Conservation (phyloP, 2,329 filamentous ascomycete species). For the Aureobasidium zeae region DNA sequence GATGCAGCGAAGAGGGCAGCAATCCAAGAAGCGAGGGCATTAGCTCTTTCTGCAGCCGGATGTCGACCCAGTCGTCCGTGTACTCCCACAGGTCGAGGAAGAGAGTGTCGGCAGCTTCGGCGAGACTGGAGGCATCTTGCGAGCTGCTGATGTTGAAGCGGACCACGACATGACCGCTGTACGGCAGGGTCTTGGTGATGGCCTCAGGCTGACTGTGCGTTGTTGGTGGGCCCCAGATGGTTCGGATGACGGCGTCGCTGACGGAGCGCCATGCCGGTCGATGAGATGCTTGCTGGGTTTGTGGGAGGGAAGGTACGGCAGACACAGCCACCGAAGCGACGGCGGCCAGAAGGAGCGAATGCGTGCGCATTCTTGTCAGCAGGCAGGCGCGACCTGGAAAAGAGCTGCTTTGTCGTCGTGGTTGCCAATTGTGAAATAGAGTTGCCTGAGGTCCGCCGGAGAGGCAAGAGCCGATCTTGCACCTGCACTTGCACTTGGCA, state of each 20-base stretch:
- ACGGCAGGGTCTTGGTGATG: constrained; percentile 18
- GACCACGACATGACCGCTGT: constrained; percentile 70
- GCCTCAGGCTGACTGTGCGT: background rate
- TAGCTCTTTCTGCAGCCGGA: constrained; percentile 66
- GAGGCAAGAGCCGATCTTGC: too few relatives aligned
- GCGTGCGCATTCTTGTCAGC: constrained; percentile 12
- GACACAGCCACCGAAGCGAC: constrained; percentile 1
- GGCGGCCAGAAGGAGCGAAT: constrained; percentile 4
- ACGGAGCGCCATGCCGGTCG: constrained; percentile 17
- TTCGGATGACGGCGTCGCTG: constrained; percentile 18
- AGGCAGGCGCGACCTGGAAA: background rate
- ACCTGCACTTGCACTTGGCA: too few relatives aligned
- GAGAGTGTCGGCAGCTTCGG: constrained; percentile 63
- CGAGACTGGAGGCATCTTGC: constrained; percentile 60
- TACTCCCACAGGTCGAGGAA: constrained; percentile 89
- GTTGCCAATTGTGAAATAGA: too few relatives aligned
- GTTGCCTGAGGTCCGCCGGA: too few relatives aligned
- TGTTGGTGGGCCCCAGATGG: constrained; percentile 15
- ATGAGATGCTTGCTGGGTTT: constrained; percentile 4
- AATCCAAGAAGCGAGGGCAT: constrained; percentile 70
- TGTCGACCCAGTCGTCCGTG: constrained; percentile 71
- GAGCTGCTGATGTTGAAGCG: constrained; percentile 69
- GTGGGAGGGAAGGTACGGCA: constrained; percentile 15
- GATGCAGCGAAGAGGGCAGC: constrained; percentile 64
- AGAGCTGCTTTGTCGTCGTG: too few relatives aligned